Base-by-base conservation (phyloP, 306 rosid genomes). In the Malus sylvestris region DNA sequence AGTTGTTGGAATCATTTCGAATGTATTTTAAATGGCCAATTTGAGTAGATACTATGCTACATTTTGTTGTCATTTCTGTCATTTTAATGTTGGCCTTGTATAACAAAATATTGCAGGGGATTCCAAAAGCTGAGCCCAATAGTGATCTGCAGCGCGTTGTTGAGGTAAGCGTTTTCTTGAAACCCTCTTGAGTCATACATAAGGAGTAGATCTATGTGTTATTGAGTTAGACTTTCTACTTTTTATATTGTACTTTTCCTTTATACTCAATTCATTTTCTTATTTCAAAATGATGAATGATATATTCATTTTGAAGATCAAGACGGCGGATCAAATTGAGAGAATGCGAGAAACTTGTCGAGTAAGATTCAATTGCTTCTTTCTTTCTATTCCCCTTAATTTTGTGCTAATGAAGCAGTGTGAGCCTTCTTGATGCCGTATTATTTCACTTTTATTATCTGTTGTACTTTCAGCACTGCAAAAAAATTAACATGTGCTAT, bases 261-360 rank as follows among this genome's bases (percentile, higher is more conserved):
- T 57, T 67, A 60, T 69, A 66, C 57, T 27, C 61, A 51, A 73
- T 53, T 40, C 18, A 51, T 71, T 7, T 7, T 49, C 44, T 76
- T 40, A 68, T 73, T 27, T 29, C 27, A 11, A 14, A 45, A 18
- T 42, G 1, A 29, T 30, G 42, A n/a, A 33, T 61, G 72, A 65
- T 77, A 25, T 71, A 19, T 74, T 82, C 67, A 12, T 76, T 73
- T 35, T 76, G 91, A 68, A 95, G 98, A 88, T 95, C 83, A 95
- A 95, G 83, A 84, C 91, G 57, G 85, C 84, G 4, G 89, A 86
- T 67, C 93, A 78, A 85, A 92, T 95, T 58, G 83, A 85, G 86
- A 85, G 85, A 82, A 92, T 95, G 99, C 91, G 90, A 84, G 97
- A 90, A 87, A 76, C 92, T 27, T 91, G 96, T 77, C 84, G 81